Evolutionary conservation across 805 yeast species (phyloP).

Genomic region (Ascoidea tarda): DNA sequence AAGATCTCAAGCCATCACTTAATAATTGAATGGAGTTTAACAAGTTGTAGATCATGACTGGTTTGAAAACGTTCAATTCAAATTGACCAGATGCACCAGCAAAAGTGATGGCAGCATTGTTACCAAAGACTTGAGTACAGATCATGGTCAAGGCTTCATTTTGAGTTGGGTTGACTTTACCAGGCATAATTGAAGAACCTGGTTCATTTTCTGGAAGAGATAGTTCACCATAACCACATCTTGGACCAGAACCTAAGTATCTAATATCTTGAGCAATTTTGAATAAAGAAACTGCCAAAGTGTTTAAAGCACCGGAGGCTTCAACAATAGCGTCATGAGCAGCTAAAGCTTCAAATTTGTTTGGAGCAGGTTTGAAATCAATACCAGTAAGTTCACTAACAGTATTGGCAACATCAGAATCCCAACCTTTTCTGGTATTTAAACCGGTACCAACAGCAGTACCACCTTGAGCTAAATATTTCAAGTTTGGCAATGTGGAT

Average conservation of each 20-base stretch:
- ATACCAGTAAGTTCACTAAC: slow-evolving; percentile 80
- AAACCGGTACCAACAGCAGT: slow-evolving; percentile 99
- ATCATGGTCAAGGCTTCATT: slow-evolving; percentile 98
- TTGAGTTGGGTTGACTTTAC: slow-evolving; percentile 98
- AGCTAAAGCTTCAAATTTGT: slow-evolving; percentile 97
- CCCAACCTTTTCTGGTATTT: slow-evolving; percentile 87
- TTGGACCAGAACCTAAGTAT: slow-evolving; percentile 97
- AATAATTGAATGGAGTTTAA: slow-evolving; percentile 76
- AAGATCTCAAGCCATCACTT: slow-evolving; percentile 81
- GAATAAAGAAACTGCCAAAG: slow-evolving; percentile 83
- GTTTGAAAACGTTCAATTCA: slow-evolving; percentile 96
- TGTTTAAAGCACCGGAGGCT: slow-evolving; percentile 94
- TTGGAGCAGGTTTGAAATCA: slow-evolving; percentile 88
- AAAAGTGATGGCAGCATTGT: slow-evolving; percentile 86
- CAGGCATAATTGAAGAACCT: slow-evolving; percentile 99
- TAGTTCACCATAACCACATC: slow-evolving; percentile 98
- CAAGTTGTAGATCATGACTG: slow-evolving; percentile 85
- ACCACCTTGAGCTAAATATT: slow-evolving; percentile 95
- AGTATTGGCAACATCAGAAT: slow-evolving; percentile 72
- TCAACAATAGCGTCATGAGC: slow-evolving; percentile 98
- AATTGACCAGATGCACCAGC: slow-evolving; percentile 99
- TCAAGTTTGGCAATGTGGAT: slow-evolving; percentile 58
- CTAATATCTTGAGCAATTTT: slow-evolving; percentile 97
- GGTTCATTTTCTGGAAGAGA: slow-evolving; percentile 97
- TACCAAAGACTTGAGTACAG: slow-evolving; percentile 95